phyloP scores from a whole-genome alignment of 2,329 filamentous ascomycete genomes.

The Phialophora macrospora region DNA sequence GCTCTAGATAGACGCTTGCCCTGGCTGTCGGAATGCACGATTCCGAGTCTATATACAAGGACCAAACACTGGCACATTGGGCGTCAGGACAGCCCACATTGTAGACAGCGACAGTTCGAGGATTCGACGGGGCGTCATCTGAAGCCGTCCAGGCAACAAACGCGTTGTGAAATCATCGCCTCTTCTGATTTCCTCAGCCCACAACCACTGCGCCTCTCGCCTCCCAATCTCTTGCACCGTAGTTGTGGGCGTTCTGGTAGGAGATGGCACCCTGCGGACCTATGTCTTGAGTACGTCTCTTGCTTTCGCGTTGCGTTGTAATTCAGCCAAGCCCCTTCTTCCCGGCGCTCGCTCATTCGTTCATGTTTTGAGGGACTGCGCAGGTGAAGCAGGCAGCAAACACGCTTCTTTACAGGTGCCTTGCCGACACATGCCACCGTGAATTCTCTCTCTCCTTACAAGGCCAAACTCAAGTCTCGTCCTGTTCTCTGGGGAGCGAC shows the following conservation, averaged over 20 bases:
- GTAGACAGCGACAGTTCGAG: too few relatives aligned
- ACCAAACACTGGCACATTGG: too few relatives aligned
- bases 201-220: not conserved
- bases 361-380: not conserved
- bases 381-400: slow-evolving; percentile 22
- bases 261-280: not conserved
- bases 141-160: not conserved
- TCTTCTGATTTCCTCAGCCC: not conserved
- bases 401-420: slow-evolving; percentile 11
- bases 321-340: not conserved
- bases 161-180: not conserved
- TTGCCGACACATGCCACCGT: not conserved
- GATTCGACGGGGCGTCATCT: not conserved
- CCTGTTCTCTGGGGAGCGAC: slow-evolving; percentile 36
- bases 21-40: too few relatives aligned
- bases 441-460: not conserved
- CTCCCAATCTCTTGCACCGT: not conserved
- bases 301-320: not conserved
- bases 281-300: not conserved
- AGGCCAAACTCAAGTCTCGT: not conserved
- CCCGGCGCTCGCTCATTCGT: not conserved
- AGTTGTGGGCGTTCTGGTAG: not conserved
- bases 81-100: too few relatives aligned
- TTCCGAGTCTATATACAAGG: too few relatives aligned
- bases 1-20: too few relatives aligned